phyloP scores from a whole-genome alignment of 176 grass and related monocot genomes.

The Zoysia japonica region DNA sequence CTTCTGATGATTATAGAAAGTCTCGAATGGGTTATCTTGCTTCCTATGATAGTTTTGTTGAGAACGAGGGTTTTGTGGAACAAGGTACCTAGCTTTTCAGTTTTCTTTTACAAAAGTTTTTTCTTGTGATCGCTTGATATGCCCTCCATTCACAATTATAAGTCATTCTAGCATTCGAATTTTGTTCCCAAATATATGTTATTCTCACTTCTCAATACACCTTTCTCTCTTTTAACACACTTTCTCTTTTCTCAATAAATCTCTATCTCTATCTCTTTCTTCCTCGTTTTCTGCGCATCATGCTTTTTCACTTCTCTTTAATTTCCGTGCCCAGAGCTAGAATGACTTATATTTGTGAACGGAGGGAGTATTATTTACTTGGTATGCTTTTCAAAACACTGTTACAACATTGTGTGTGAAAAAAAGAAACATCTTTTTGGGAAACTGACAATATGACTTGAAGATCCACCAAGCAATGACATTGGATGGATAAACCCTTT shows the following conservation, averaged over 20 bases:
- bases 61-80: conserved; percentile 70
- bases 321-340: no score
- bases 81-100: conserved; percentile 56
- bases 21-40: conserved; percentile 75
- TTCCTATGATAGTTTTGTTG: conserved; percentile 73
- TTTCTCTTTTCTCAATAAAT: no score
- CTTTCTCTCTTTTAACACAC: no score
- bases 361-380: not conserved
- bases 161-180: no score
- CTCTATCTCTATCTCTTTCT: no score
- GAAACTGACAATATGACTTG: not conserved
- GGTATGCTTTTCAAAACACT: conserved; percentile 20
- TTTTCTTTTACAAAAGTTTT: conserved; percentile 11
- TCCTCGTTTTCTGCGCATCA: no score
- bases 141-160: no score
- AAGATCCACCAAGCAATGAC: not conserved
- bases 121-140: conserved; percentile 15
- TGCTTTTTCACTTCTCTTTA: no score
- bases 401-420: not conserved
- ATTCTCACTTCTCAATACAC: no score
- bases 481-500: not conserved
- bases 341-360: no score
- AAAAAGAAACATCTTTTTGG: not conserved
- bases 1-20: conserved; percentile 77
- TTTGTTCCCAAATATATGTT: no score